Evolutionary conservation across 2,329 filamentous ascomycete species (phyloP).

Genomic region (Claviceps fusiformis): DNA sequence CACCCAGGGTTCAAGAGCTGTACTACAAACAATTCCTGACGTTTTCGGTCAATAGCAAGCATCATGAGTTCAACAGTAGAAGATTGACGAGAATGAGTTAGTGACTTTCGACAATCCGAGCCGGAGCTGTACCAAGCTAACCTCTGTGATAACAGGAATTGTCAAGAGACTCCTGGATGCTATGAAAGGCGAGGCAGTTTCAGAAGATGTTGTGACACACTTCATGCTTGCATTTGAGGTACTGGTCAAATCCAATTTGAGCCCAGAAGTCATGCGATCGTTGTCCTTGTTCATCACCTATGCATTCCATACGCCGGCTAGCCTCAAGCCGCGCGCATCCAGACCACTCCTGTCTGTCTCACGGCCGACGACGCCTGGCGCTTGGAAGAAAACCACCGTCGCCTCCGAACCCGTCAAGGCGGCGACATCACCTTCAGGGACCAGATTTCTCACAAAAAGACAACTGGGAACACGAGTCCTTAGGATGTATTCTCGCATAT

Average conservation of each 20-base stretch:
- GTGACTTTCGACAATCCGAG: conserved; percentile 17
- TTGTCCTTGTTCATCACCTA: conserved; percentile 90
- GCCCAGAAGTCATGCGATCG: conserved; percentile 71
- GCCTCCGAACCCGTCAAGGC: conserved; percentile 21
- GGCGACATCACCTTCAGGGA: conserved; percentile 15
- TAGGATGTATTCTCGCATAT: conserved; percentile 60
- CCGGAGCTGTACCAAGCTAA: conserved; percentile 6
- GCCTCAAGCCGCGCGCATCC: conserved; percentile 37
- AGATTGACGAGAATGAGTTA: conserved; percentile 80
- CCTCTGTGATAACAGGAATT: conserved; percentile 45
- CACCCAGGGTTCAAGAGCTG: conserved; percentile 62
- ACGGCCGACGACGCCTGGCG: conserved; percentile 26
- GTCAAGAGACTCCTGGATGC: conserved; percentile 83
- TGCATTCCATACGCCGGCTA: conserved; percentile 53
- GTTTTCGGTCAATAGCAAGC: conserved; percentile 81
- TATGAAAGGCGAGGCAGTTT: conserved; percentile 71
- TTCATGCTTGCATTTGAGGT: conserved; percentile 70
- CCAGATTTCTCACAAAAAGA: conserved; percentile 42
- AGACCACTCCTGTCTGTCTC: conserved; percentile 27
- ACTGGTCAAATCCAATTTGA: conserved; percentile 68
- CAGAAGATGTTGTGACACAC: conserved; percentile 55
- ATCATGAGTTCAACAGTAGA: conserved; percentile 82
- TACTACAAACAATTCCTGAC: conserved; percentile 89
- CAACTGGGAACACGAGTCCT: conserved; percentile 65
- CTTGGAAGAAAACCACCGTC: conserved; percentile 21